phyloP scores from a whole-genome alignment of 306 rosid genomes.

The Lathyrus tuberosus region DNA sequence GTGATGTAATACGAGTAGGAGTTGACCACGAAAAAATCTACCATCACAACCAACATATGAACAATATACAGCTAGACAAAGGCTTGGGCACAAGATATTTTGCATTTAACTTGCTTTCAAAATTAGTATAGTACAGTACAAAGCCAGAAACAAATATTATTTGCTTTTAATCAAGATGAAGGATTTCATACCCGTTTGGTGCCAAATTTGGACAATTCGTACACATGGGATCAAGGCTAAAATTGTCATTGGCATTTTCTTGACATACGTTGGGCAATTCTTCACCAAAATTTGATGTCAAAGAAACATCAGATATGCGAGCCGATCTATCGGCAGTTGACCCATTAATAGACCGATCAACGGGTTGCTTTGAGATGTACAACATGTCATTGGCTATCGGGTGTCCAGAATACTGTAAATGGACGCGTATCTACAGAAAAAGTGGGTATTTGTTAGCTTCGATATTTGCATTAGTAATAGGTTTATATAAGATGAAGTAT shows the following conservation, averaged over 20 bases:
- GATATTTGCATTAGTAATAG: not conserved
- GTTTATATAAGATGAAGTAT: constrained; percentile 27
- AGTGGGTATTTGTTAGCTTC: constrained; percentile 17
- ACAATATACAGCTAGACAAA: not conserved
- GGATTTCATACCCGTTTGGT: constrained; percentile 70
- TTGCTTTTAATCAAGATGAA: constrained; percentile 13
- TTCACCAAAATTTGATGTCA: constrained; percentile 40
- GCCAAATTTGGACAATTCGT: constrained; percentile 88
- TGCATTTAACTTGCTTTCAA: not conserved
- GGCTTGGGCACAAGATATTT: not conserved
- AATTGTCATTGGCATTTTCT: constrained; percentile 52
- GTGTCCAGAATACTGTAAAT: constrained; percentile 74
- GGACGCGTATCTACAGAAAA: constrained; percentile 79
- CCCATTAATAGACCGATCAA: constrained; percentile 50
- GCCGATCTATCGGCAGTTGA: constrained; percentile 67
- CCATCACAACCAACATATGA: constrained; percentile 24
- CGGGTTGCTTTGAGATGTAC: constrained; percentile 60
- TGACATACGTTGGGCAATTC: constrained; percentile 41
- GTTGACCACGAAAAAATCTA: constrained; percentile 16
- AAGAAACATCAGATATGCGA: constrained; percentile 44
- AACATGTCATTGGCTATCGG: constrained; percentile 87
- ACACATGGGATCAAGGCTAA: constrained; percentile 80
- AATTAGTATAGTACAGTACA: constrained; percentile 16
- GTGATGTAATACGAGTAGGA: constrained; percentile 4
- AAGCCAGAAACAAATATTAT: constrained; percentile 9